Base-by-base conservation (phyloP, 2,329 filamentous ascomycete species). In the Botryosphaeria agaves region DNA sequence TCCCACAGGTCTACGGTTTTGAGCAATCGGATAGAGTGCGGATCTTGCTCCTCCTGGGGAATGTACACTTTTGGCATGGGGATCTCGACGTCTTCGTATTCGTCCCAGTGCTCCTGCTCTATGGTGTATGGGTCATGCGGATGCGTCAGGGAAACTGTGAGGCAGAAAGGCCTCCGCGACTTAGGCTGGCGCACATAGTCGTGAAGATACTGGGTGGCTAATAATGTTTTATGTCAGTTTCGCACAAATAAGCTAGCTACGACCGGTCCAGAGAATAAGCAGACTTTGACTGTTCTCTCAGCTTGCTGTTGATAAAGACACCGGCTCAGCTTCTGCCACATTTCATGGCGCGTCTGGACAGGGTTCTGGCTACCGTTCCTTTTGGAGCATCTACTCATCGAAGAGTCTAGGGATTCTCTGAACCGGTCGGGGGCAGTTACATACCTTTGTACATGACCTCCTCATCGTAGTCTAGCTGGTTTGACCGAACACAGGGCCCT, bases 101-200 rank as follows among this genome's bases (percentile, higher is more conserved):
- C 53, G 48, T 93, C 81, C 85, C 85, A 94, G 57, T 82, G 93
- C 54, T 92, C 81, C 48, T 82, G 71, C 41, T 85, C 82, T 51
- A 94, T 94, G 34, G 83, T 87, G 55, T 94, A 94, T 0, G 85
- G 85, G 46, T 94, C 85, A 51, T 94, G 85, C 11, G 85, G 85
- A 52, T 94, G 85, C 5, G 85, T 94, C 44, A 94, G 73, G 15
- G 85, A 93, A 6, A 93, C 78, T 19, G 85, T 94, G 60, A 94
- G 57, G 44, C 75, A 80, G 53, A 94, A 94, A 1, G 85, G 85
- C 26, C 78, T 50, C 70, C 41, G 72, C 66, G 68, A 62, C 0
- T 70, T 71, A 7, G 79, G 77, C 49, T 82, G 69, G n/a, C 85
- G 76, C 21, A 89, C 81, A 47, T 91, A 76, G 53, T 93, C 79